Conservation (phyloP, 148 eudicot genomes). For the Cornus kousa region DNA sequence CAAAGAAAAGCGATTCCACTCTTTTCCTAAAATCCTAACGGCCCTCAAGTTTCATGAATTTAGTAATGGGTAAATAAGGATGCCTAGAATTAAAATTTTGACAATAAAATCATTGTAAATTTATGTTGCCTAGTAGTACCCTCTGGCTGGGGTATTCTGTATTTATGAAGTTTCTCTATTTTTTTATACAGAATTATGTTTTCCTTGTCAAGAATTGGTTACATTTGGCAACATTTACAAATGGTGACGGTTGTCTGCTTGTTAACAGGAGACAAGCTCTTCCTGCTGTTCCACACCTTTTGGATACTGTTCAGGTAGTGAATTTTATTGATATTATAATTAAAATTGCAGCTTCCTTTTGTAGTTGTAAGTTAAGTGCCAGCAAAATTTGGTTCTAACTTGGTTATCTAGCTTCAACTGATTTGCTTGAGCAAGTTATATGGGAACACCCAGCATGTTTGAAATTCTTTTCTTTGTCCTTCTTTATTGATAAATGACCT, state of each 20-base stretch:
- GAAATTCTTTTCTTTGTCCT: background rate
- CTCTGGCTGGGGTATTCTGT: background rate
- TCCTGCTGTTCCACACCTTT: conserved; percentile 78
- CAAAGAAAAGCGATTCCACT: too few species aligned
- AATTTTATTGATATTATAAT: background rate
- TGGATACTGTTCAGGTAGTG: conserved; percentile 86
- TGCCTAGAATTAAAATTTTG: too few species aligned
- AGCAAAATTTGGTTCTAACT: background rate
- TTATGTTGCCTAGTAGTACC: background rate
- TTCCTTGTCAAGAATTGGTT: background rate
- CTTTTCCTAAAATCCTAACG: too few species aligned
- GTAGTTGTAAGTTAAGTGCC: background rate
- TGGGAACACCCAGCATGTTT: background rate
- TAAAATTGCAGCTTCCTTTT: background rate
- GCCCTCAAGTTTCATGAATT: background rate
- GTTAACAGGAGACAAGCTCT: conserved; percentile 88
- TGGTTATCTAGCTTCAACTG: background rate
- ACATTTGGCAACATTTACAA: background rate
- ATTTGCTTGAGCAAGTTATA: background rate
- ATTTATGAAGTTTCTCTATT: background rate
- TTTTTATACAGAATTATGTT: background rate
- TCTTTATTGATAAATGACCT: background rate
- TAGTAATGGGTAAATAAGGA: background rate
- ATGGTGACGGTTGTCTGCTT: conserved; percentile 10
- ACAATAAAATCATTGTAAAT: too few species aligned